Conservation (phyloP, 345 rosid species). For the Combretum micranthum region DNA sequence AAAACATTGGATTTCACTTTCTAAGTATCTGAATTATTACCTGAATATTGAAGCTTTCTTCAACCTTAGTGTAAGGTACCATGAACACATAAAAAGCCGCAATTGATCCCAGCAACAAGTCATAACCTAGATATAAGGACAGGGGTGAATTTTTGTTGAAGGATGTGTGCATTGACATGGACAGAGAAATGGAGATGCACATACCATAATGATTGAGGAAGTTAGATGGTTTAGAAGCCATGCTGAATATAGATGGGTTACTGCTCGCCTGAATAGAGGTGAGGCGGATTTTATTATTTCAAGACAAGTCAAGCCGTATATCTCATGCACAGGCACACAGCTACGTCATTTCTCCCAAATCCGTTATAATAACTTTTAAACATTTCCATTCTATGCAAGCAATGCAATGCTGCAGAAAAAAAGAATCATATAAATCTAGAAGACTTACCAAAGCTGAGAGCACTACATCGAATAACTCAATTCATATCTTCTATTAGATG, state of each 20-base stretch:
- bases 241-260: background rate
- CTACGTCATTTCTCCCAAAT: too few species aligned
- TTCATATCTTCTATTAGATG: too few species aligned
- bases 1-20: background rate
- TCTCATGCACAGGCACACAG: too few species aligned
- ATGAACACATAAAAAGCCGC: constrained; percentile 71
- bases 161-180: background rate
- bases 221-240: constrained; percentile 31
- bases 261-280: too few species aligned
- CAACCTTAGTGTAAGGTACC: constrained; percentile 90
- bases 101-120: constrained; percentile 64
- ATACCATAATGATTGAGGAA: constrained; percentile 42
- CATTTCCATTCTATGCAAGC: too few species aligned
- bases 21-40: constrained; percentile 13
- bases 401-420: too few species aligned
- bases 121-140: constrained; percentile 45
- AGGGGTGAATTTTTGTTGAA: background rate
- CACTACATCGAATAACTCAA: too few species aligned
- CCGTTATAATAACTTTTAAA: too few species aligned
- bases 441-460: too few species aligned
- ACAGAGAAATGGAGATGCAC: background rate
- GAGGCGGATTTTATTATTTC: too few species aligned
- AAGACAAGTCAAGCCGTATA: too few species aligned
- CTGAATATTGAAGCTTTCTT: constrained; percentile 97
- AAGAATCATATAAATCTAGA: too few species aligned